These are phyloP conservation scores for Umbelopsis sp. DNA, from an alignment of 192 early-diverging fungal genomes.

Conservation along the genomic window DNA sequence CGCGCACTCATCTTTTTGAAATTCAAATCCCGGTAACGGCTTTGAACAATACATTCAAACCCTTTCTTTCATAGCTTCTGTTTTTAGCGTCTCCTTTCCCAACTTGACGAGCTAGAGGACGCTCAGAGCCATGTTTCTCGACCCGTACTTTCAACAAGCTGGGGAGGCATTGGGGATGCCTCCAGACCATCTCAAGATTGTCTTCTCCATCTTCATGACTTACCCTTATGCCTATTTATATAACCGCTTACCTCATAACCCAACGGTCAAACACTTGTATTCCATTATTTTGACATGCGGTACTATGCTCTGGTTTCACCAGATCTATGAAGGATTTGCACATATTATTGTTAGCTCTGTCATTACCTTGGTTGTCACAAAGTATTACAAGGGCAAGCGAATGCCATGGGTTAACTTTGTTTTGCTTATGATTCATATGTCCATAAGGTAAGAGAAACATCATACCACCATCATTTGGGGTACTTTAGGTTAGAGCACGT, in stretches of 20 bases:
- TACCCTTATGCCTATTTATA: slow-evolving; percentile 61
- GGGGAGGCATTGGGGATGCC: slow-evolving; percentile 37
- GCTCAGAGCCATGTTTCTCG: not conserved
- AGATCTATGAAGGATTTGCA: slow-evolving; percentile 58
- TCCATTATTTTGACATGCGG: slow-evolving; percentile 57
- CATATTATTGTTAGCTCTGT: slow-evolving; percentile 53
- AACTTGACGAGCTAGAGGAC: not conserved
- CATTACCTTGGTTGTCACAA: slow-evolving; percentile 56
- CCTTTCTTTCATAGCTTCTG: not conserved
- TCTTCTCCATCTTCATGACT: slow-evolving; percentile 53
- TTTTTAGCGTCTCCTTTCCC: not conserved
- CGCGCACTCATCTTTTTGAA: not conserved
- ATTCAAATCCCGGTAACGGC: not conserved
- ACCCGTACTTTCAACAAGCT: not conserved
- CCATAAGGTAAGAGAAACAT: slow-evolving; percentile 48
- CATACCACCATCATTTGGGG: slow-evolving; percentile 14
- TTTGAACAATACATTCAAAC: not conserved
- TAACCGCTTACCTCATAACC: slow-evolving; percentile 54
- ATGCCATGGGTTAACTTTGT: slow-evolving; percentile 63
- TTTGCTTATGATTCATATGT: slow-evolving; percentile 67
- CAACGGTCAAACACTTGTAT: slow-evolving; percentile 54
- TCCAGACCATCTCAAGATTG: slow-evolving; percentile 60
- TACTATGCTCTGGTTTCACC: slow-evolving; percentile 55
- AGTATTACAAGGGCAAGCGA: slow-evolving; percentile 38
- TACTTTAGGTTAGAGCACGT: not conserved